These are phyloP conservation scores for Candida michaelii DNA, from an alignment of 805 yeast species.

Conservation along the genomic window DNA sequence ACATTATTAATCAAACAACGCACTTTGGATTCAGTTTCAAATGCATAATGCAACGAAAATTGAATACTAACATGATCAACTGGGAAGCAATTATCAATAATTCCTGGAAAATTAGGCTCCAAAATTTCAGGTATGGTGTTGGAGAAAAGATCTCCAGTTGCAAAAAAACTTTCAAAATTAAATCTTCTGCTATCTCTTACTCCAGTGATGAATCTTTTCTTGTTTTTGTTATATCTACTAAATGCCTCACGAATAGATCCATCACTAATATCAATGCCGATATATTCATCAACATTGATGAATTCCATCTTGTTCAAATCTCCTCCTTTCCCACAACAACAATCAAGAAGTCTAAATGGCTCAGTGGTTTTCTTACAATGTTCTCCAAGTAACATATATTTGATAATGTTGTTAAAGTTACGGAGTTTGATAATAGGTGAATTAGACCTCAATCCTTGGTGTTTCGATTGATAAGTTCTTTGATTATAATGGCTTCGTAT, in stretches of 20 bases:
- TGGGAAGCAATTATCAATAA: constrained; percentile 64
- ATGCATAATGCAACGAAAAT: constrained; percentile 93
- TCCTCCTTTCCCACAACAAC: constrained; percentile 99
- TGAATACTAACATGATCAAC: constrained; percentile 89
- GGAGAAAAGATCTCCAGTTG: constrained; percentile 91
- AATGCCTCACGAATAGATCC: constrained; percentile 83
- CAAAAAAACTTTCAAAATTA: constrained; percentile 77
- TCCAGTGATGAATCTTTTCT: constrained; percentile 36
- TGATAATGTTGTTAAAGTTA: constrained; percentile 88
- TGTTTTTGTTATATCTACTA: constrained; percentile 62
- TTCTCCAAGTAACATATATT: constrained; percentile 78
- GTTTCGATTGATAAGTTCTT: constrained; percentile 67
- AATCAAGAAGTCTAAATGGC: constrained; percentile 61
- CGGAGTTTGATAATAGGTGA: constrained; percentile 87
- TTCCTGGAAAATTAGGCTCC: constrained; percentile 58
- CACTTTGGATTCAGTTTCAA: constrained; percentile 79
- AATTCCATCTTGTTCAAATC: constrained; percentile 88
- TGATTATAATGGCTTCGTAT: constrained; percentile 86
- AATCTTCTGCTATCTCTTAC: constrained; percentile 43
- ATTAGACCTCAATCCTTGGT: constrained; percentile 56
- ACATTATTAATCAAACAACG: constrained; percentile 72
- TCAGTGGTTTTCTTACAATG: constrained; percentile 40
- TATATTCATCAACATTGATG: constrained; percentile 68
- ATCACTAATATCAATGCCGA: constrained; percentile 92
- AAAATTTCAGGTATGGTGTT: constrained; percentile 66